These are phyloP conservation scores for Arthrobotrys entomopaga DNA, from an alignment of 2,329 filamentous ascomycete genomes.

Conservation along the genomic window DNA sequence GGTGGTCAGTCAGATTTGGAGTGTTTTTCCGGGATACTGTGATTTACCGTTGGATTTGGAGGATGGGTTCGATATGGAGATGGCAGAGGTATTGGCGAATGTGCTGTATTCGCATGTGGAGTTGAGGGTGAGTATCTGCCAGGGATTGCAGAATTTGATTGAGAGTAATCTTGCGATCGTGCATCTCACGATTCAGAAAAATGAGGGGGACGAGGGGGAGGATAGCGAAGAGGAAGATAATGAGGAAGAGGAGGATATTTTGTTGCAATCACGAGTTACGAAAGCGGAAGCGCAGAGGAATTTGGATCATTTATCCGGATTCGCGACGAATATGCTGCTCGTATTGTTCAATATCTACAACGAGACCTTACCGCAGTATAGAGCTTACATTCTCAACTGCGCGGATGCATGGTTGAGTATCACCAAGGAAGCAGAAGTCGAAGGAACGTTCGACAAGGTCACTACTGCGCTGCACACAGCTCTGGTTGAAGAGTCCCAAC, in stretches of 20 bases:
- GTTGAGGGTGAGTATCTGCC: slow-evolving; percentile 85
- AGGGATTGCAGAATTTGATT: slow-evolving; percentile 83
- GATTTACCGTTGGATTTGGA: slow-evolving; percentile 84
- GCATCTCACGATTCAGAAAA: slow-evolving; percentile 62
- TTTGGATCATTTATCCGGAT: slow-evolving; percentile 79
- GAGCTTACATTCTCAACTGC: slow-evolving; percentile 89
- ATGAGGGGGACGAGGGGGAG: background rate
- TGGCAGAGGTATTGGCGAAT: slow-evolving; percentile 91
- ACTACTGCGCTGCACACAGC: slow-evolving; percentile 82
- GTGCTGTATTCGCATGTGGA: slow-evolving; percentile 92
- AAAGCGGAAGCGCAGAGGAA: slow-evolving; percentile 81
- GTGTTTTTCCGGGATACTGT: slow-evolving; percentile 91
- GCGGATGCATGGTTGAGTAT: slow-evolving; percentile 96
- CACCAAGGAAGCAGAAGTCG: slow-evolving; percentile 78
- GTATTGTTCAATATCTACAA: slow-evolving; percentile 99
- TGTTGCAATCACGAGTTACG: slow-evolving; percentile 81
- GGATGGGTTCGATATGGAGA: slow-evolving; percentile 81
- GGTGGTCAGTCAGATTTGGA: slow-evolving; percentile 94
- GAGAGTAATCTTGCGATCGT: slow-evolving; percentile 90
- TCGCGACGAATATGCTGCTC: slow-evolving; percentile 88
- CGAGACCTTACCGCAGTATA: slow-evolving; percentile 90
- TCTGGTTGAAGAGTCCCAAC: slow-evolving; percentile 66
- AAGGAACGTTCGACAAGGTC: slow-evolving; percentile 88
- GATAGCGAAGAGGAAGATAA: slow-evolving; percentile 65
- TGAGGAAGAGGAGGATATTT: slow-evolving; percentile 66